A percentile compares a stretch with the other conserved stretches of the same genome.
phyloP scores from a whole-genome alignment of 2,329 filamentous ascomycete species.

The Apiospora koreana region DNA sequence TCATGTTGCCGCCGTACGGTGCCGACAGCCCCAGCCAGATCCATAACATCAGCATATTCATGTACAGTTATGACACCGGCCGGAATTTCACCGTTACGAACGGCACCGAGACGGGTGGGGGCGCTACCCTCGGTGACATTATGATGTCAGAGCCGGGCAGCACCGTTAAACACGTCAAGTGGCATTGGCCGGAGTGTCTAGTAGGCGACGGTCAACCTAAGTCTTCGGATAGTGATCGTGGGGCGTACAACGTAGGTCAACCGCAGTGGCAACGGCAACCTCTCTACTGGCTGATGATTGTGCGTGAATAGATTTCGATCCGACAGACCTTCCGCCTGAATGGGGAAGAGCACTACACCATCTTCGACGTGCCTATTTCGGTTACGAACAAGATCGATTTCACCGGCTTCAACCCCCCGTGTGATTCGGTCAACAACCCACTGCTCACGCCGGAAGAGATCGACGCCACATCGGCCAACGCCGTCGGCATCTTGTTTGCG shows the following conservation, averaged over 20 bases:
- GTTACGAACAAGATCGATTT: conserved; percentile 65
- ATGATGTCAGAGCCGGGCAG: conserved; percentile 64
- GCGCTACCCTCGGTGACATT: conserved; percentile 61
- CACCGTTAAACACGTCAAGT: conserved; percentile 74
- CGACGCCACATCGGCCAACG: conserved; percentile 42
- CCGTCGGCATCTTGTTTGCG: conserved; percentile 50
- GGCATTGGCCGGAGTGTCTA: conserved; percentile 70
- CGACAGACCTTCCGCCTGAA: conserved; percentile 71
- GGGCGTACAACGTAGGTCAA: conserved; percentile 61
- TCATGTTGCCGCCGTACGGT: conserved; percentile 59
- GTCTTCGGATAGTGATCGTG: conserved; percentile 50
- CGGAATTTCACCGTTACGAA: conserved; percentile 71
- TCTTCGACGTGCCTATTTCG: conserved; percentile 70
- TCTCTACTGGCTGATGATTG: background rate
- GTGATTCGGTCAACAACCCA: conserved; percentile 53
- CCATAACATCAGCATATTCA: conserved; percentile 66
- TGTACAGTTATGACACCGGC: conserved; percentile 62
- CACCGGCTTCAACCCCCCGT: conserved; percentile 43
- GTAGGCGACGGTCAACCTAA: conserved; percentile 58
- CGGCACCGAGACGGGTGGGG: conserved; percentile 52
- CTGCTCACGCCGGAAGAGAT: conserved; percentile 49
- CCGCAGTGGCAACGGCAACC: background rate
- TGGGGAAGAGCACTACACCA: conserved; percentile 63
- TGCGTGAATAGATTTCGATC: conserved; percentile 59
- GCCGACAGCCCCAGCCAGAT: conserved; percentile 57